Percentiles rank a stretch among this genome's conserved stretches.
These are phyloP conservation scores for Boletales sp. DNA, from an alignment of 768 basidiomycete species.

Conservation along the genomic window DNA sequence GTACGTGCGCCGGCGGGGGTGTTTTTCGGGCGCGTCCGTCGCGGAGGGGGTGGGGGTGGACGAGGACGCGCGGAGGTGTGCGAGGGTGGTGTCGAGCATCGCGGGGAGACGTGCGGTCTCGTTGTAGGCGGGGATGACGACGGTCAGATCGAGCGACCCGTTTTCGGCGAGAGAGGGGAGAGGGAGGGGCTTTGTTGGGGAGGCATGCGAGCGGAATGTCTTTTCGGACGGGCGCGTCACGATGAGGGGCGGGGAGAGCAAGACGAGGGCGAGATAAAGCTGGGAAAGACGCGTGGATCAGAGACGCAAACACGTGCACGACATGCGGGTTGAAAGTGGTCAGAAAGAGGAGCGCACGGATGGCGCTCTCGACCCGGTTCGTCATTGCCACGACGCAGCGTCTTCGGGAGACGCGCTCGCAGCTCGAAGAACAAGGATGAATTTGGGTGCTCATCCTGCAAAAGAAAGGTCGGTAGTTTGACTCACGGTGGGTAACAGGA, in stretches of 20 bases:
- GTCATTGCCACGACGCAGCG: constrained; percentile 62
- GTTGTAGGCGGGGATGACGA: constrained; percentile 92
- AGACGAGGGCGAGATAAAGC: constrained; percentile 66
- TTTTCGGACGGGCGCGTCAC: constrained; percentile 63
- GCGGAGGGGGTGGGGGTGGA: constrained; percentile 19
- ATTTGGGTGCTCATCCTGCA: constrained; percentile 56
- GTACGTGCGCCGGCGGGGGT: constrained; percentile 42
- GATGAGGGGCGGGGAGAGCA: constrained; percentile 73
- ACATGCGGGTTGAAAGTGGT: constrained; percentile 3
- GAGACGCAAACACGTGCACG: neutral
- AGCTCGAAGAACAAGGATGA: constrained; percentile 96
- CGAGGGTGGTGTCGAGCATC: constrained; percentile 79
- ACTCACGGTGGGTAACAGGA: constrained; percentile 30
- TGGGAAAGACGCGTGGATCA: constrained; percentile 28
- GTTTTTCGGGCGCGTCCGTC: too few relatives aligned
- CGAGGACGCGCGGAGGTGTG: constrained; percentile 48
- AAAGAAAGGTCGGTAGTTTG: neutral
- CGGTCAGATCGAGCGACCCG: constrained; percentile 63
- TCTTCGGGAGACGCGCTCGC: constrained; percentile 43
- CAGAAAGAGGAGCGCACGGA: constrained; percentile 37
- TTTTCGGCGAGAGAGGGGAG: constrained; percentile 55
- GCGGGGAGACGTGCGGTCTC: constrained; percentile 76
- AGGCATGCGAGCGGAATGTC: constrained; percentile 57
- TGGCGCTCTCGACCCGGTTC: constrained; percentile 47
- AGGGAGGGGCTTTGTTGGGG: constrained; percentile 50